phyloP scores from a whole-genome alignment of 768 basidiomycete species.

The Lactifluus piperatus region DNA sequence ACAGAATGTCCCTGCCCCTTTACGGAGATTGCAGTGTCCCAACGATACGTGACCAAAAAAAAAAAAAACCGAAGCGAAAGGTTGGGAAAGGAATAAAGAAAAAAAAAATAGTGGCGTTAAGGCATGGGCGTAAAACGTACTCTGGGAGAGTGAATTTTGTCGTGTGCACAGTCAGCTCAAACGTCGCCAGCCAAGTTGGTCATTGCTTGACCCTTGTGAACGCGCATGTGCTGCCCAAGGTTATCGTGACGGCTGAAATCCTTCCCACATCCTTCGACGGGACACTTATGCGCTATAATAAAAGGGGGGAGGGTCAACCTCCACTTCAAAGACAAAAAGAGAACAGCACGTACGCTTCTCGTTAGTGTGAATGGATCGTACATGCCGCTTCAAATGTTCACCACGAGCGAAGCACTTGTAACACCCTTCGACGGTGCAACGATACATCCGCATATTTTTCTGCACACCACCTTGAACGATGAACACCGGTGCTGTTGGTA shows the following conservation, averaged over 20 bases:
- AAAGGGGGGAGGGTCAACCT: constrained; percentile 6
- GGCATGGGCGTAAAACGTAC: neutral
- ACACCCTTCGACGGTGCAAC: constrained; percentile 74
- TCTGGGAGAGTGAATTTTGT: neutral
- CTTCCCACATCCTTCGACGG: constrained; percentile 71
- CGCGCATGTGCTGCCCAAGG: constrained; percentile 80
- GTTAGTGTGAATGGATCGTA: constrained; percentile 83
- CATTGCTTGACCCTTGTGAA: constrained; percentile 41
- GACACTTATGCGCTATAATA: constrained; percentile 65
- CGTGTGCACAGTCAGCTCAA: neutral
- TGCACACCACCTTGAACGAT: constrained; percentile 23
- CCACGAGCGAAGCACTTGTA: constrained; percentile 83
- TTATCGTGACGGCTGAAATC: constrained; percentile 85
- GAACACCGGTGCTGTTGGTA: constrained; percentile 42
- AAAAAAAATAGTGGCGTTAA: neutral
- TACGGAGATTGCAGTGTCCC: constrained; percentile 10
- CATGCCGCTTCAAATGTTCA: constrained; percentile 86
- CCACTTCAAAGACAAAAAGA: neutral
- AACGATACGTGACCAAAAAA: constrained; percentile 11
- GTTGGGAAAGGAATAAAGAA: neutral
- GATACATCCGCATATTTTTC: constrained; percentile 37
- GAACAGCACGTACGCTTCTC: constrained; percentile 68
- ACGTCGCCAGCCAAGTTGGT: neutral
- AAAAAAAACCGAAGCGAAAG: neutral
- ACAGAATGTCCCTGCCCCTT: constrained; percentile 10